Percentiles rank a stretch among this genome's conserved stretches.
Conservation (phyloP, 129 eudicot genomes). For the Mikania micrantha region DNA sequence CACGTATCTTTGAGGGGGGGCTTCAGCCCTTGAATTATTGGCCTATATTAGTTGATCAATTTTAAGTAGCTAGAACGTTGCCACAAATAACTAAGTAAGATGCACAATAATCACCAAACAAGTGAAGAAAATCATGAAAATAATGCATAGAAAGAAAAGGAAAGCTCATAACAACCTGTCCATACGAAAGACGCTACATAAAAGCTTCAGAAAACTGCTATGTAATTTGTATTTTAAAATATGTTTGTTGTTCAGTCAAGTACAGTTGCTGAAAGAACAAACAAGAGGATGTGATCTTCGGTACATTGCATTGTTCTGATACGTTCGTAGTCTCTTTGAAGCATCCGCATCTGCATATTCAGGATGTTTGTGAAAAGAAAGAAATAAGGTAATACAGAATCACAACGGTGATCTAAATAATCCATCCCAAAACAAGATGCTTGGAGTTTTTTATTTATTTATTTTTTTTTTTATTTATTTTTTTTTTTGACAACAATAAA, state of each 20-base stretch:
- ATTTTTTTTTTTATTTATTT: too few relatives aligned
- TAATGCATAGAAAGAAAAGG: neutral
- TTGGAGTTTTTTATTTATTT: too few relatives aligned
- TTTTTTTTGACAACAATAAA: too few relatives aligned
- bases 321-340: neutral
- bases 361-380: neutral
- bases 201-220: slow-evolving; percentile 12
- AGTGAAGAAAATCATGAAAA: neutral
- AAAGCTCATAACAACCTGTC: neutral
- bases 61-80: too few relatives aligned
- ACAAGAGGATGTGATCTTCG: neutral
- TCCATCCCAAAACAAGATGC: neutral
- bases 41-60: too few relatives aligned
- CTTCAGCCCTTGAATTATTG: too few relatives aligned
- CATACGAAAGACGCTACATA: slow-evolving; percentile 8
- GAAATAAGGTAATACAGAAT: neutral
- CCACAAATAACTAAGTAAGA: neutral
- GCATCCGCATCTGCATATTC: slow-evolving; percentile 16
- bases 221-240: slow-evolving; percentile 4
- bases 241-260: slow-evolving; percentile 8
- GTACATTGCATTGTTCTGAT: neutral
- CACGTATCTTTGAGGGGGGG: too few relatives aligned
- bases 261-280: neutral
- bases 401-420: neutral
- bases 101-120: neutral